A percentile compares a stretch with the other conserved stretches of the same genome.
These are phyloP conservation scores for Scutellaria baicalensis DNA, from an alignment of 257 asterid genomes.

Conservation along the genomic window DNA sequence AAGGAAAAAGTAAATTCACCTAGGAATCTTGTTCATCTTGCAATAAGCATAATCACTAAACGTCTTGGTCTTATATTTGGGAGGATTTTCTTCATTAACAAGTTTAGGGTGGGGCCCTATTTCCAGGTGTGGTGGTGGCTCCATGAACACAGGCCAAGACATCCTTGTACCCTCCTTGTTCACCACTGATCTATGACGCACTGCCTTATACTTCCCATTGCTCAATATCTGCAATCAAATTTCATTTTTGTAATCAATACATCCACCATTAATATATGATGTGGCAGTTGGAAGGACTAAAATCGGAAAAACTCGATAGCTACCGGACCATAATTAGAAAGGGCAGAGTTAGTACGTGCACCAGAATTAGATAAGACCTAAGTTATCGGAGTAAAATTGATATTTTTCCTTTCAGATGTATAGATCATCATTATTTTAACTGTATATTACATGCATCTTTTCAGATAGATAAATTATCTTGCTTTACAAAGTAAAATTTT, in stretches of 20 bases:
- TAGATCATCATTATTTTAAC: too few species aligned
- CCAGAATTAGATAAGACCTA: too few species aligned
- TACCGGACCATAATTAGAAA: too few species aligned
- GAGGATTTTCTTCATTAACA: conserved; percentile 23
- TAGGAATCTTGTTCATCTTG: conserved; percentile 58
- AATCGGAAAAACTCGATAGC: too few species aligned
- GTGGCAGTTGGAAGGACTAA: too few species aligned
- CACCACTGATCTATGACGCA: conserved; percentile 46
- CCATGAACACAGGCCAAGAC: conserved; percentile 72
- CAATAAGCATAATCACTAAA: conserved; percentile 50
- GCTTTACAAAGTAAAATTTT: too few species aligned
- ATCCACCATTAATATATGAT: background rate
- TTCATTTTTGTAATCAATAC: background rate
- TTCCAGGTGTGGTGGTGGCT: conserved; percentile 45
- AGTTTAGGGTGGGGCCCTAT: conserved; percentile 46
- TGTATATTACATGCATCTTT: too few species aligned
- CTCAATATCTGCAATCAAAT: conserved; percentile 31
- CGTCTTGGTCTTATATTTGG: conserved; percentile 53
- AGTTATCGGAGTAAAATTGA: too few species aligned
- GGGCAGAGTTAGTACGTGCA: too few species aligned
- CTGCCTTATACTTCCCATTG: conserved; percentile 59
- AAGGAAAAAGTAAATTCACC: background rate
- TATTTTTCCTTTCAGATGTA: too few species aligned
- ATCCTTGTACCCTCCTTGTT: conserved; percentile 53
- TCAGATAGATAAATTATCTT: too few species aligned